Base-by-base conservation (phyloP, 306 rosid genomes). In the Cotoneaster glaucophyllus region DNA sequence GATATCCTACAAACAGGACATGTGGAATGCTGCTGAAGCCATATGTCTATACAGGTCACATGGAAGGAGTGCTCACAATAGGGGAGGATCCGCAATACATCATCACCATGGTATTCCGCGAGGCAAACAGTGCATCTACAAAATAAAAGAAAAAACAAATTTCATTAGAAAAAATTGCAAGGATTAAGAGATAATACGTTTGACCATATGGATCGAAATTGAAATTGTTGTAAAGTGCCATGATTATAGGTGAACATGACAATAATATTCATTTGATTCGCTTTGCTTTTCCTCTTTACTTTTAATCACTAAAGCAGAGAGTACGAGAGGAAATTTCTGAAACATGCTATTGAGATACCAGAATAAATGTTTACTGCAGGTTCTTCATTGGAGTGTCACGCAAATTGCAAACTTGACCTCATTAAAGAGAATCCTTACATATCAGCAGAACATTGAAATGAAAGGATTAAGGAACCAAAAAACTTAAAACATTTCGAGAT, bases 1-100 rank as follows among this genome's bases (percentile, higher is more conserved):
- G 96, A 91, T 77, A 85, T 82, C 71, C 98, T 92, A 86, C 98
- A 94, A 53, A 94, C 91, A 15, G 98, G 98, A 78, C 98, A 94
- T 10, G 97, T 94, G 21, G 91, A 85, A 73, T 91, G 90, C 80
- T 87, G 98, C 82, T 86, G 97, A 84, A 94, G 90, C 98, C 98
- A 94, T 72, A 87, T 67, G 87, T 94, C 98, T 82, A 94, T 90
- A 88, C 98, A 94, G 82, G 80, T 76, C 41, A 87, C 88, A 75
- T 94, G 98, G 85, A 94, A 94, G 75, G 82, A 94, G 87, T 94
- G 98, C 19, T 91, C 96, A 37, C 98, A 94, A 44, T 82, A 79
- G 8, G 98, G 98, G 52, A 94, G 98, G 76, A 94, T 91, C 52
- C 97, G 96, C 81, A 94, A 69, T 48, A 86, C 50, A 74, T 94